Percentiles rank a stretch among this genome's conserved stretches.
Evolutionary conservation across 2,329 filamentous ascomycete species (phyloP).

Genomic region (Parastagonospora avenae): DNA sequence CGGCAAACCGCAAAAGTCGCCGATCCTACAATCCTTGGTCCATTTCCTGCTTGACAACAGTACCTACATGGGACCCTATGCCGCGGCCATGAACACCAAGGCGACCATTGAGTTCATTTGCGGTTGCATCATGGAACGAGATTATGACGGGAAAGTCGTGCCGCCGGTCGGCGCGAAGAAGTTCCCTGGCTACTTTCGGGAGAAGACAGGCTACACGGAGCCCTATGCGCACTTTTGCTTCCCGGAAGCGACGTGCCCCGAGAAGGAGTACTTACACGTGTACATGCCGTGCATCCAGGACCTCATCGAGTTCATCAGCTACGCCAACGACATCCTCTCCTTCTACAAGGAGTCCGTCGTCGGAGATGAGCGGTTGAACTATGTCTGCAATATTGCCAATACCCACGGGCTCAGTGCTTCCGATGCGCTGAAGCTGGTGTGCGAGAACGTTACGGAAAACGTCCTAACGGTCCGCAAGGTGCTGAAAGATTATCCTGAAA

Average conservation of each 20-base stretch:
- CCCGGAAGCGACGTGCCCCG: constrained; percentile 13
- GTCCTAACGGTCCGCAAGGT: constrained; percentile 6
- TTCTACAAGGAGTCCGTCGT: constrained; percentile 18
- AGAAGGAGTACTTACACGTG: constrained; percentile 14
- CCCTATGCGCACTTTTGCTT: constrained; percentile 18
- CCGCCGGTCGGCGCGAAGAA: constrained; percentile 15
- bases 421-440: constrained; percentile 6
- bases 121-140: constrained; percentile 16
- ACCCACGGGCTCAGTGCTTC: constrained; percentile 10
- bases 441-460: background rate
- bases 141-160: constrained; percentile 14
- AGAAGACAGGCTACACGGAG: constrained; percentile 18
- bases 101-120: constrained; percentile 17
- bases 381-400: constrained; percentile 18
- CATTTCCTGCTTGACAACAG: constrained; percentile 7
- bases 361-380: constrained; percentile 13
- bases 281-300: constrained; percentile 20
- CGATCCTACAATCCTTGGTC: constrained; percentile 15
- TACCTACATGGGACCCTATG: constrained; percentile 10
- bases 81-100: constrained; percentile 17
- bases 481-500: constrained; percentile 14
- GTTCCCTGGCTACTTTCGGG: constrained; percentile 14
- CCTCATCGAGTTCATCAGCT: constrained; percentile 20
- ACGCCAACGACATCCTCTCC: constrained; percentile 18
- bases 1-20: constrained; percentile 16